phyloP scores from a whole-genome alignment of 1,284 basidiomycete genomes.

The Wallemia mellicola region DNA sequence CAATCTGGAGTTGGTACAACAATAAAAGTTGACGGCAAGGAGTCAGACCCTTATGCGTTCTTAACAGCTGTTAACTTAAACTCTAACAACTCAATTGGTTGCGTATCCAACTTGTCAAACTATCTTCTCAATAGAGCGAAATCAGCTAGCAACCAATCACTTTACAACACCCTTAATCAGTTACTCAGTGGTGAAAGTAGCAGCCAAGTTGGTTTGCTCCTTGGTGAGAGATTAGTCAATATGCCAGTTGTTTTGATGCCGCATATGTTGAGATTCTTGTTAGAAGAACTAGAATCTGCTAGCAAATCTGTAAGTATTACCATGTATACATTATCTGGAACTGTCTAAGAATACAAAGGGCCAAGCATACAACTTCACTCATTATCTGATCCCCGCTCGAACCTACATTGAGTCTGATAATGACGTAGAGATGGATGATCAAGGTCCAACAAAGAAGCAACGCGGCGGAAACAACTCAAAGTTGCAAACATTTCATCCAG shows the following conservation, averaged over 20 bases:
- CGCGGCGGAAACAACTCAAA: constrained; percentile 8
- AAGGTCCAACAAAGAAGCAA: constrained; percentile 28
- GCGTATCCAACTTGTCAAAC: constrained; percentile 34
- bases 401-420: constrained; percentile 22
- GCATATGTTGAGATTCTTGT: constrained; percentile 63
- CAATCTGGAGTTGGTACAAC: constrained; percentile 55
- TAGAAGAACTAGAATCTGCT: constrained; percentile 43
- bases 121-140: constrained; percentile 29
- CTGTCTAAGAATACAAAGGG: constrained; percentile 19
- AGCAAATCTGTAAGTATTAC: constrained; percentile 20
- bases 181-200: constrained; percentile 5
- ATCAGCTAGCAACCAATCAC: constrained; percentile 18
- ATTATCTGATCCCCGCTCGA: constrained; percentile 41
- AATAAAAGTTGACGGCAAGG: constrained; percentile 64
- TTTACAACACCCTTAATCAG: constrained; percentile 10
- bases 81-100: constrained; percentile 37
- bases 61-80: constrained; percentile 54
- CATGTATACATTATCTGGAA: constrained; percentile 10
- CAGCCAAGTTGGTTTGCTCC: constrained; percentile 40
- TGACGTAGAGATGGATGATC: constrained; percentile 16
- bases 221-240: constrained; percentile 64
- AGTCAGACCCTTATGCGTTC: constrained; percentile 60
- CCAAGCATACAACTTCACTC: constrained; percentile 34
- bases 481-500: constrained; percentile 29
- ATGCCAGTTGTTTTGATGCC: constrained; percentile 72